phyloP scores from a whole-genome alignment of 176 grass and related monocot genomes.

The Melocanna baccifera region DNA sequence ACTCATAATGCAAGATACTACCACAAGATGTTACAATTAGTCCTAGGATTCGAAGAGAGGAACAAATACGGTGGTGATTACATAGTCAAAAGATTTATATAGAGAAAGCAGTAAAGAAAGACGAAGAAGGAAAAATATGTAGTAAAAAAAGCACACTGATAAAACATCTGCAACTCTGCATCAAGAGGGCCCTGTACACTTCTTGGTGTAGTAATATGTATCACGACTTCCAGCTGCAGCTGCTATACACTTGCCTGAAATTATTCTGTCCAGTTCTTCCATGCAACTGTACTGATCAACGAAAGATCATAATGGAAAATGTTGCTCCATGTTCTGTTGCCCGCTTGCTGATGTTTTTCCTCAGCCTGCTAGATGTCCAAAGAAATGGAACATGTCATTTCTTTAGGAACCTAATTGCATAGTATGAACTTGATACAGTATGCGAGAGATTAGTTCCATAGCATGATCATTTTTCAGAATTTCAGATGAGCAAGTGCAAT shows the following conservation, averaged over 20 bases:
- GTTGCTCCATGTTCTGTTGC: background rate
- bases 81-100: background rate
- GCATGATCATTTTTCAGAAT: background rate
- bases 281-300: background rate
- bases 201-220: background rate
- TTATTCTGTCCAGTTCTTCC: background rate
- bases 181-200: conserved; percentile 22
- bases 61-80: background rate
- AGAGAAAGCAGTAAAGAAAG: background rate
- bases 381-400: background rate
- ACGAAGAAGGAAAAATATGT: background rate
- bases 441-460: background rate
- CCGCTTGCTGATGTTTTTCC: background rate
- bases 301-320: background rate
- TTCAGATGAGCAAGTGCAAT: background rate
- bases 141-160: background rate
- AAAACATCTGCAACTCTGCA: background rate
- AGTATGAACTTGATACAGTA: background rate
- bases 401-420: background rate
- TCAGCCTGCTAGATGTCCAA: background rate
- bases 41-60: background rate
- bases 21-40: background rate
- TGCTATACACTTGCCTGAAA: conserved; percentile 26
- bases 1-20: background rate
- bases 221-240: conserved; percentile 8